Evolutionary conservation across 345 rosid genomes (phyloP), one percentile per base, ranked within the genome.

Genomic region (Kandelia obovata): DNA sequence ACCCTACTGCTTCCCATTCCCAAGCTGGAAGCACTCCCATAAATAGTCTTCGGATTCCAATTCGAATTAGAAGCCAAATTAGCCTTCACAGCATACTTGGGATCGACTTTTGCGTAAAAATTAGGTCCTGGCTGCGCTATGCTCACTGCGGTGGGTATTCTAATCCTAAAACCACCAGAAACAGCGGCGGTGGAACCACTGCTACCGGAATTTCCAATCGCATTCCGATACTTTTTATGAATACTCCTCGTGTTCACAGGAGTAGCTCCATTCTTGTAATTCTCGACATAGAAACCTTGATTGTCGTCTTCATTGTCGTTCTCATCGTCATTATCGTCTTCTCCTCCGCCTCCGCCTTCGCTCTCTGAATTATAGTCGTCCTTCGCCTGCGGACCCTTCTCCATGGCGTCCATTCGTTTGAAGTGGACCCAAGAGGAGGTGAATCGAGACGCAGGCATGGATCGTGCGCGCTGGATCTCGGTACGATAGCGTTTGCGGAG

Each of bases 401-500:
- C 98, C 98, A 91, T 91, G 7, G 91, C 80, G 58, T 91, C 96
- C 97, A 93, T 91, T 39, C 85, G 75, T 78, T 83, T 86, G 68
- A 83, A 93, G 77, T 91, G 98, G 1, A 89, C 91, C 98, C 97
- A 93, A 15, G 97, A 88, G 4, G 98, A 93, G 5, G 85, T 60
- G 61, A 89, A 93, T 60, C 89, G 80, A 13, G 91, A 80, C 39
- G 87, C 83, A 1, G 98, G 98, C 77, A 91, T 82, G 46, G 97
- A 93, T 73, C 89, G 84, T 20, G 94, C 91, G 10, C 98, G 77
- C 82, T 91, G 97, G 73, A 91, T 87, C 91, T 93, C 96, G 1
- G 96, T 84, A 0, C 97, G 86, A 59, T 93, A 91, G 57, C 97
- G 86, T 68, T 93, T 87, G 17, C 98, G 85, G 3, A 93, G 92